Percentiles rank a stretch among this genome's conserved stretches.
Evolutionary conservation across 163 green algal genomes (phyloP).

Genomic region (Chloromonas sp.): DNA sequence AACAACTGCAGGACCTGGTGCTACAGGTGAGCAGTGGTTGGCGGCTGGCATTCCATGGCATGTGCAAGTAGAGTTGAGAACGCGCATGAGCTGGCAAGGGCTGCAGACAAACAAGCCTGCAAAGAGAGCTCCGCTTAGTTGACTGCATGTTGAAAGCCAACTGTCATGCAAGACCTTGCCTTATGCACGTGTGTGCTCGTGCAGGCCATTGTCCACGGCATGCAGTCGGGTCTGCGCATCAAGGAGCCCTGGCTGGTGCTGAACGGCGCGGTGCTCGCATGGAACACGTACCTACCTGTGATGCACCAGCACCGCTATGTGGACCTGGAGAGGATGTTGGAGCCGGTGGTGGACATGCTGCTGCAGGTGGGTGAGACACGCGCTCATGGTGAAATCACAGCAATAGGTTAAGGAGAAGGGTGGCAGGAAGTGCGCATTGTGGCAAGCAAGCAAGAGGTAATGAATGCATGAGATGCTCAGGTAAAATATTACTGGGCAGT

Average conservation of each 20-base stretch:
- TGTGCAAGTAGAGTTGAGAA: neutral
- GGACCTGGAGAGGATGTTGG: conserved; percentile 10
- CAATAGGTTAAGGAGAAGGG: no score
- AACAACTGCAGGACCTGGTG: conserved; percentile 36
- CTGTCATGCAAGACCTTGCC: no score
- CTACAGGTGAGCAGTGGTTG: neutral
- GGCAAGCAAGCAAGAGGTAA: no score
- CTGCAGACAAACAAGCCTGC: no score
- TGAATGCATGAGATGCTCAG: no score
- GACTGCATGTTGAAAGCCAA: no score
- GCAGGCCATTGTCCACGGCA: conserved; percentile 27
- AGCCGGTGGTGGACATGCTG: conserved; percentile 15
- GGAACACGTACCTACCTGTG: conserved; percentile 46
- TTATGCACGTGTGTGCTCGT: neutral
- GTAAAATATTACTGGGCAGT: no score
- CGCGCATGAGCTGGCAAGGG: no score
- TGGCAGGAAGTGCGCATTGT: no score
- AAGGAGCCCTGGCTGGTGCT: conserved; percentile 41
- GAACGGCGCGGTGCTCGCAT: conserved; percentile 39
- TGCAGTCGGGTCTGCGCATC: conserved; percentile 22
- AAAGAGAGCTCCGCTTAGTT: no score
- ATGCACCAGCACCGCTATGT: conserved; percentile 39
- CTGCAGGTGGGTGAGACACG: conserved; percentile 11
- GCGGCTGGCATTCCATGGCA: neutral
- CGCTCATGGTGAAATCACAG: no score